Base-by-base conservation (phyloP, 108 stramenopile genomes). In the Discostella stelligeroides region DNA sequence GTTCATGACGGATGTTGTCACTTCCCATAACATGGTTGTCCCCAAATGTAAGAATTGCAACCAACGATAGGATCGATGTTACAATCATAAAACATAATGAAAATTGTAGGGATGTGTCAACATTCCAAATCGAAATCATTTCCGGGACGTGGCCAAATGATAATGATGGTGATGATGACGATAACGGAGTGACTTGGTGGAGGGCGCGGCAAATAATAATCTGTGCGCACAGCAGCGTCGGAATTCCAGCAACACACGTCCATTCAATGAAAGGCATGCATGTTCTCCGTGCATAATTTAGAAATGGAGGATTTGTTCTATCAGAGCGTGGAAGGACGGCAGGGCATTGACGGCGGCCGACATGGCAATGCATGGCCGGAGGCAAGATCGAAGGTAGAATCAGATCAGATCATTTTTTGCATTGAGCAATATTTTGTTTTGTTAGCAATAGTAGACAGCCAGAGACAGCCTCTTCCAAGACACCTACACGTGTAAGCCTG, bases 211-310 rank as follows among this genome's bases (percentile, higher is more conserved):
- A 0, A 40, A 23, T 46, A 41, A 61, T 23, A 18, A 71, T 61
- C 27, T 39, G 38, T 18, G 29, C 17, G 55, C 63, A 72, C 13
- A 72, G 23, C 27, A 64, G 28, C 48, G 43, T 57, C 27, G 74
- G 74, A 56, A 75, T 24, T 20, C 57, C 74, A n/a, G 66, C 66
- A n/a, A 63, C 66, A 50, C 66, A 75, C 0, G 54, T 51, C 74
- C 74, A 75, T 62, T 75, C 74, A 37, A 75, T 43, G 14, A 75
- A 8, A 24, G 60, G 74, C 66, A 68, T 66, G 56, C 27, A 63
- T 55, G 29, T 68, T 28, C 34, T 34, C 34, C 34, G 6, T 6
- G 25, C 67, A 46, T 34, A 5, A n/a, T 13, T 21, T 57, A 27
- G 67, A 45, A 23, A 34, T 34, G n/a, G n/a, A n/a, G n/a, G n/a